Conservation (phyloP, 805 yeast species). For the Grigorovia jiainica region DNA sequence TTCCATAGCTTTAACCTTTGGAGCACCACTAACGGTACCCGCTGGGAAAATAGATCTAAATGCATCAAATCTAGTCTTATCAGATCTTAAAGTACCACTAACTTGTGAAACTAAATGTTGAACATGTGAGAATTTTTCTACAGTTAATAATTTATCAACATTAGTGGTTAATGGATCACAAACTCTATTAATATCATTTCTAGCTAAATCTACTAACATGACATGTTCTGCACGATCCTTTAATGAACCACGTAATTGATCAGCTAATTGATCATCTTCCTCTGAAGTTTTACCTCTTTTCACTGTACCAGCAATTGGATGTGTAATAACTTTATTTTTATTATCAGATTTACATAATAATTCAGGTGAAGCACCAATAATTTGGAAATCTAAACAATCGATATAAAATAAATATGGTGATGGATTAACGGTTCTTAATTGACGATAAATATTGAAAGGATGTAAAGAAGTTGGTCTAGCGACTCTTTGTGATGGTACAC, state of each 20-base stretch:
- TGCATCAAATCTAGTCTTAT: constrained; percentile 88
- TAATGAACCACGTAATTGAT: constrained; percentile 57
- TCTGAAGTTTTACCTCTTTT: constrained; percentile 81
- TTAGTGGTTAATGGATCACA: constrained; percentile 77
- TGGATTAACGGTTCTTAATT: constrained; percentile 90
- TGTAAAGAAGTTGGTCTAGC: constrained; percentile 91
- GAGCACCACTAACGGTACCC: constrained; percentile 98
- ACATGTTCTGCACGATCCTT: constrained; percentile 98
- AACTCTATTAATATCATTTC: constrained; percentile 93
- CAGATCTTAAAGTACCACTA: constrained; percentile 78
- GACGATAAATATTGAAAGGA: constrained; percentile 93
- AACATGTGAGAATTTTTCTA: constrained; percentile 92
- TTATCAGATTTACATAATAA: constrained; percentile 72
- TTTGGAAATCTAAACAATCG: constrained; percentile 84
- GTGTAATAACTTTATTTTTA: constrained; percentile 72
- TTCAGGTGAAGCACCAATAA: constrained; percentile 98
- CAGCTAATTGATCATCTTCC: constrained; percentile 83
- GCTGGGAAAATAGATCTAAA: constrained; percentile 98
- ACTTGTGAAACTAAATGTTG: constrained; percentile 95
- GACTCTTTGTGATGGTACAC: constrained; percentile 95
- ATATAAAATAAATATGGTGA: constrained; percentile 94
- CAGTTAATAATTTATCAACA: constrained; percentile 81
- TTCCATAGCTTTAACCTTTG: constrained; percentile 95
- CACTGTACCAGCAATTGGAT: constrained; percentile 97
- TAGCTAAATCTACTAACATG: constrained; percentile 95